Conservation (phyloP, 306 rosid species). For the Gastrolobium villosum region DNA sequence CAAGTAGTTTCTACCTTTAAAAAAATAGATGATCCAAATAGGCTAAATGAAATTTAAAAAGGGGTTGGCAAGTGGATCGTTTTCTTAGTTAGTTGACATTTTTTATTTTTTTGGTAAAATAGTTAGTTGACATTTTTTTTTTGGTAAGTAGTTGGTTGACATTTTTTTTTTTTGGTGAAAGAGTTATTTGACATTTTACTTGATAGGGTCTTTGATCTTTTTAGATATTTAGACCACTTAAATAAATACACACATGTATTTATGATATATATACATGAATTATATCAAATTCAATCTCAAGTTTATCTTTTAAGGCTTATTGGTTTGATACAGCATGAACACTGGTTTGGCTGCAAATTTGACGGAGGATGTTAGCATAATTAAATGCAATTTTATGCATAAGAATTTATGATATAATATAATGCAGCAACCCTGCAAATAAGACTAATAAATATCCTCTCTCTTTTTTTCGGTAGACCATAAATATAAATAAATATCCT, state of each 20-base stretch:
- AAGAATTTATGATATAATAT: not conserved
- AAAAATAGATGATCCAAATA: not conserved
- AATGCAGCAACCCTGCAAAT: not conserved
- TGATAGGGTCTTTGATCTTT: conserved; percentile 4
- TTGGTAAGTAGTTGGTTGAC: no score
- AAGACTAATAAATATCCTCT: not conserved
- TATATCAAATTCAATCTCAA: not conserved
- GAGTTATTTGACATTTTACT: not conserved
- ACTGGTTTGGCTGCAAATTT: conserved; percentile 16
- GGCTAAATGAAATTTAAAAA: conserved; percentile 33
- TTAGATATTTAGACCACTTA: not conserved
- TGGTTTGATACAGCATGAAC: conserved; percentile 1
- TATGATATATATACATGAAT: not conserved
- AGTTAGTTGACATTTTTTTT: no score
- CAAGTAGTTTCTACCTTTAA: no score
- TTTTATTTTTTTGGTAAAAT: no score
- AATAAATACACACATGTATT: no score
- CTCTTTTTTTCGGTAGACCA: no score
- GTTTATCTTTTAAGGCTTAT: not conserved
- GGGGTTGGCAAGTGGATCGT: conserved; percentile 61
- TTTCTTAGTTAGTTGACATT: conserved; percentile 44
- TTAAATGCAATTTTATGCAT: not conserved
- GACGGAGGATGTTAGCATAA: not conserved
- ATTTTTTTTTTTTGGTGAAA: no score
- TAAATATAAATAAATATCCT: no score